Conservation (phyloP, 2,329 filamentous ascomycete species). For the Colletotrichum scovillei region DNA sequence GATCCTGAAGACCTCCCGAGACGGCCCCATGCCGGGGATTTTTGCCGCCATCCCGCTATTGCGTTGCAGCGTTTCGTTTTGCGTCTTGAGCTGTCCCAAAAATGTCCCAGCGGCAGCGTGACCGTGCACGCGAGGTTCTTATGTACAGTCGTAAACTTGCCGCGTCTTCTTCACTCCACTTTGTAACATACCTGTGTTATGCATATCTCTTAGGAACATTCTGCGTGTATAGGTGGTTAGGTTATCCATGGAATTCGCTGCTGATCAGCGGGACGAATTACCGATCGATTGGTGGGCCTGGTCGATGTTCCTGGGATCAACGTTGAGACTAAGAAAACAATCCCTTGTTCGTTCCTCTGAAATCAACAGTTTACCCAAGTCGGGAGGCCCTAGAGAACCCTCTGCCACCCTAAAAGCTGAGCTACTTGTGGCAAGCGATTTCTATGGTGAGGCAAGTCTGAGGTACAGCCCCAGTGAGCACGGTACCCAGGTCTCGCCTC, state of each 20-base stretch:
- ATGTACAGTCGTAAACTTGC: neutral
- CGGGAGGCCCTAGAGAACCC: too few relatives aligned
- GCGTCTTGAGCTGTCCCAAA: neutral
- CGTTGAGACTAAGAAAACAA: neutral
- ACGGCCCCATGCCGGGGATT: neutral
- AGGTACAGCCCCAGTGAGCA: neutral
- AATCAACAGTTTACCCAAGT: neutral
- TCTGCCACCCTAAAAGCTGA: neutral
- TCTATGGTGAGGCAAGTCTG: neutral
- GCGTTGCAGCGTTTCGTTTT: conserved; percentile 22
- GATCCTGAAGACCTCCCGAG: conserved; percentile 16
- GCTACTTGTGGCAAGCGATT: neutral
- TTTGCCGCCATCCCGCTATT: conserved; percentile 12
- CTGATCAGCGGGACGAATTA: neutral
- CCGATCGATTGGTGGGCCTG: neutral
- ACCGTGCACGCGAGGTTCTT: neutral
- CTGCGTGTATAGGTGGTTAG: neutral
- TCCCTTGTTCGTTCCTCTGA: neutral
- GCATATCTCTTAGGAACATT: neutral
- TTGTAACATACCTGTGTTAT: neutral
- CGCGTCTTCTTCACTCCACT: neutral
- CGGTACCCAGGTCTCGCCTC: neutral
- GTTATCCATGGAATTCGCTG: neutral
- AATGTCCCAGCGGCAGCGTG: neutral
- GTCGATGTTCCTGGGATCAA: neutral